These are phyloP conservation scores for Oryza punctata DNA, from an alignment of 176 grass and related monocot genomes.

Conservation along the genomic window DNA sequence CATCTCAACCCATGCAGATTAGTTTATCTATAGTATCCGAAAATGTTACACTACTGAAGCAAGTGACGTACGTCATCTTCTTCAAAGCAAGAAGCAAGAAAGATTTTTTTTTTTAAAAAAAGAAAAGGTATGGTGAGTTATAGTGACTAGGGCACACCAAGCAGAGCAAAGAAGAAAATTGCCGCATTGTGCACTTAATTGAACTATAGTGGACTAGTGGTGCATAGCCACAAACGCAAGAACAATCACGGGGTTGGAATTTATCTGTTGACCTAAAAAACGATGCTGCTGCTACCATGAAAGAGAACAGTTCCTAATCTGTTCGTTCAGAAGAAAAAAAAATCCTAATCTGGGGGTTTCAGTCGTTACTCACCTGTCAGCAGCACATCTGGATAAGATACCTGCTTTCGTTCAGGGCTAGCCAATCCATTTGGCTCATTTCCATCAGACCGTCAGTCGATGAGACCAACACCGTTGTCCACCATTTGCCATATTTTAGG, in stretches of 20 bases:
- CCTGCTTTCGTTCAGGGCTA: neutral
- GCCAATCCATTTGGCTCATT: neutral
- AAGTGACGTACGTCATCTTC: neutral
- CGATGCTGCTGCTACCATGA: neutral
- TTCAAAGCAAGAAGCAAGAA: neutral
- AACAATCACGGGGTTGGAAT: neutral
- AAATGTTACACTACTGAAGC: neutral
- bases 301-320: neutral
- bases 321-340: too few relatives aligned
- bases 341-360: neutral
- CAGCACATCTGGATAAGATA: neutral
- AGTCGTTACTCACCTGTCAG: neutral
- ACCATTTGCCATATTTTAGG: neutral
- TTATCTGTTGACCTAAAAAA: neutral
- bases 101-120: too few relatives aligned
- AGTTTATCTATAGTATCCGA: neutral
- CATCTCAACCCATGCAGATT: neutral
- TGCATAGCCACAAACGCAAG: neutral
- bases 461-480: neutral
- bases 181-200: neutral
- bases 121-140: neutral
- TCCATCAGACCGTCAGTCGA: neutral
- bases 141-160: neutral
- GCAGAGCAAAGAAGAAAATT: neutral
- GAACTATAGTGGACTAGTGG: too few relatives aligned